Conservation (phyloP, 2,329 filamentous ascomycete genomes). For the Tolypocladium tundrense region DNA sequence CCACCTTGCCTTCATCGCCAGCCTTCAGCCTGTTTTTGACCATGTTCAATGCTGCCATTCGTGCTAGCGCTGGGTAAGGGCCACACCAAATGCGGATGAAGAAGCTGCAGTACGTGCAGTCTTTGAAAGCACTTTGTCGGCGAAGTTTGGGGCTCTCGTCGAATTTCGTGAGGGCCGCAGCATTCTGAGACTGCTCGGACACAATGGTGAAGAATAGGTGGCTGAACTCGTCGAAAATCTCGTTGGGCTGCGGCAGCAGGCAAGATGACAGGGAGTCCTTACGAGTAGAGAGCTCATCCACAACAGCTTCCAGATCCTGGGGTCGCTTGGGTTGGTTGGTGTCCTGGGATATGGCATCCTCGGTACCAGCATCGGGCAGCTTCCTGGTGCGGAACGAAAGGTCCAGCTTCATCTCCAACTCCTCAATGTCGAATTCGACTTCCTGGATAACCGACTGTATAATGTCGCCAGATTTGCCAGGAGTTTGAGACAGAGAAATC, state of each 20-base stretch:
- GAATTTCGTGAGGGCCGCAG: constrained; percentile 35
- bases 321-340: constrained; percentile 14
- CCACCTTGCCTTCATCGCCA: constrained; percentile 37
- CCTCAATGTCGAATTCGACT: constrained; percentile 61
- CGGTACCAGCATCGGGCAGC: constrained; percentile 36
- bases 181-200: constrained; percentile 28
- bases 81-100: constrained; percentile 67
- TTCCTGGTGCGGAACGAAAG: constrained; percentile 52
- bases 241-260: constrained; percentile 37
- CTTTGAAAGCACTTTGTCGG: constrained; percentile 41
- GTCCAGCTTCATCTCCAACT: constrained; percentile 65
- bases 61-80: constrained; percentile 56
- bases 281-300: constrained; percentile 26
- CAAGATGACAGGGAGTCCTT: constrained; percentile 37
- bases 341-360: constrained; percentile 29
- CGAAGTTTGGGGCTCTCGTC: constrained; percentile 45
- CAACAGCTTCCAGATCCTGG: constrained; percentile 27
- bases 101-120: constrained; percentile 64
- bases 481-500: constrained; percentile 53
- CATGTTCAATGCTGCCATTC: constrained; percentile 58
- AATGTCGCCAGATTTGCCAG: constrained; percentile 48
- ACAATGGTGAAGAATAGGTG: constrained; percentile 47
- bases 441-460: constrained; percentile 58
- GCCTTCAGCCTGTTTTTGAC: constrained; percentile 47
- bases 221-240: constrained; percentile 48